Conservation (phyloP, 179 eudicot genomes). For the Silene noctiflora region DNA sequence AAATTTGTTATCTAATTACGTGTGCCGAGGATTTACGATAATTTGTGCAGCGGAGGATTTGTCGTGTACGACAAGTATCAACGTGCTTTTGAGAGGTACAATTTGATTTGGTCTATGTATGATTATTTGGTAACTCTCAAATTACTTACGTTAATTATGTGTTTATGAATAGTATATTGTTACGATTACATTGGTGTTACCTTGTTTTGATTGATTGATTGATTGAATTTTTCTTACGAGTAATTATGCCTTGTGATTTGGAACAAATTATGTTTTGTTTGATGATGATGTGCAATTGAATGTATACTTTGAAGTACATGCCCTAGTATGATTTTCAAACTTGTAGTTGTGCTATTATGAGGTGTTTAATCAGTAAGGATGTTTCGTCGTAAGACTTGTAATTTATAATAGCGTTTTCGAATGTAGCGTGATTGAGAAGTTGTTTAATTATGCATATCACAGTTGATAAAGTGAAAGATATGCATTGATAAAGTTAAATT, state of each 20-base stretch:
- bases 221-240: not conserved
- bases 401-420: too few relatives aligned
- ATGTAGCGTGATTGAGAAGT: too few relatives aligned
- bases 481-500: too few relatives aligned
- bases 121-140: not conserved
- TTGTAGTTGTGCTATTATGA: not conserved
- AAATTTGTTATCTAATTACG: not conserved
- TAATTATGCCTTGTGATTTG: not conserved
- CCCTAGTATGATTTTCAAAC: not conserved
- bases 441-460: too few relatives aligned
- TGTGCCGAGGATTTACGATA: not conserved
- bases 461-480: too few relatives aligned
- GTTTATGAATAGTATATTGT: not conserved
- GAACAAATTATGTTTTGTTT: not conserved
- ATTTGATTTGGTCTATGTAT: not conserved
- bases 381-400: not conserved
- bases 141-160: not conserved
- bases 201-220: not conserved
- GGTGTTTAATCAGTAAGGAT: not conserved
- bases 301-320: too few relatives aligned
- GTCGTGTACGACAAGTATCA: not conserved
- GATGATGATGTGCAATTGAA: not conserved
- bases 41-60: not conserved
- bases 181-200: not conserved
- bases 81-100: not conserved